Conservation (phyloP, 148 eudicot species). For the Dianthus caryophyllus region DNA sequence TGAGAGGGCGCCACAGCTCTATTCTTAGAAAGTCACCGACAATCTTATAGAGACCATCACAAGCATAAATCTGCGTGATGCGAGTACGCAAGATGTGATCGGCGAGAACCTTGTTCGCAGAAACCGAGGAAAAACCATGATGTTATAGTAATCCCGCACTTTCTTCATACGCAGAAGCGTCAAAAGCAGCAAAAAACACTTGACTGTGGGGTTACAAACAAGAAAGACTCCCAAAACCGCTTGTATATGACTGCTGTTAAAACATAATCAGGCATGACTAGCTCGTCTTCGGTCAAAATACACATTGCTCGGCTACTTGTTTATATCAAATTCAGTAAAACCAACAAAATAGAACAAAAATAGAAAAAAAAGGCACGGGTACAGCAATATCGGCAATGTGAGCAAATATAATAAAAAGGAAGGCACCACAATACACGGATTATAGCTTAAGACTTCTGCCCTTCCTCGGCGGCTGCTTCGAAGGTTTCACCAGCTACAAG, state of each 20-base stretch:
- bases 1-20: no score
- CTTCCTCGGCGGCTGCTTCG: slow-evolving; percentile 88
- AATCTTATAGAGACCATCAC: no score
- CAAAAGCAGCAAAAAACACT: no score
- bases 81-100: no score
- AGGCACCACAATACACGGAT: slow-evolving; percentile 18
- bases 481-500: slow-evolving; percentile 91
- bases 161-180: no score
- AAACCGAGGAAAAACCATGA: no score
- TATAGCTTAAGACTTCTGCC: slow-evolving; percentile 31
- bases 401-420: slow-evolving; percentile 13
- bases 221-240: slow-evolving; percentile 7
- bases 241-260: slow-evolving; percentile 18
- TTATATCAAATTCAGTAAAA: slow-evolving; percentile 22
- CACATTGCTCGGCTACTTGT: slow-evolving; percentile 28
- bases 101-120: no score
- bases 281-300: slow-evolving; percentile 27
- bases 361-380: slow-evolving; percentile 4
- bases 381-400: slow-evolving; percentile 18
- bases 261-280: slow-evolving; percentile 24
- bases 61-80: no score
- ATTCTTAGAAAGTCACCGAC: no score
- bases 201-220: no score
- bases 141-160: no score
- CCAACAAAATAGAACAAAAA: slow-evolving; percentile 21